phyloP scores from a whole-genome alignment of 164 flowering plant species.

The Taxillus chinensis region DNA sequence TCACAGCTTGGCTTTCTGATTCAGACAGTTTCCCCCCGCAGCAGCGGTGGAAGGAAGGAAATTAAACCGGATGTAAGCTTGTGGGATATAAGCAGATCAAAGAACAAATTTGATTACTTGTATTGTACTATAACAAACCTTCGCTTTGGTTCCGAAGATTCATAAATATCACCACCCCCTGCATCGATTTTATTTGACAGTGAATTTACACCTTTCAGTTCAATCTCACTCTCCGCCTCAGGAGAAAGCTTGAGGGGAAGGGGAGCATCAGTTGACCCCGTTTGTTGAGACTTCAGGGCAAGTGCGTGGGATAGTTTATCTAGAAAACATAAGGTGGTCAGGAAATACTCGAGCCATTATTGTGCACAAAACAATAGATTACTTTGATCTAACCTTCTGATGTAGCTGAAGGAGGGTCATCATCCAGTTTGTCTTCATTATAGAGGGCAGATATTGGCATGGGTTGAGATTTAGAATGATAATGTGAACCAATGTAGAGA shows the following conservation, averaged over 20 bases:
- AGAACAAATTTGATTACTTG: not conserved
- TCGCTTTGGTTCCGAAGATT: constrained; percentile 33
- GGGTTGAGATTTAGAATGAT: constrained; percentile 10
- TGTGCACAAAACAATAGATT: too few species aligned
- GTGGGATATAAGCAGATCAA: not conserved
- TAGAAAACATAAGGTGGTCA: constrained; percentile 14
- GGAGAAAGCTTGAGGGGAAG: constrained; percentile 6
- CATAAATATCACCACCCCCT: constrained; percentile 26
- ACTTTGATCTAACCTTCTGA: too few species aligned
- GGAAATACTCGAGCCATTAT: constrained; percentile 5
- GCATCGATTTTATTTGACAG: constrained; percentile 21
- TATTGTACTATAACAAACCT: constrained; percentile 22
- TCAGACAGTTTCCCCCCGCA: not conserved
- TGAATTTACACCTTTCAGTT: constrained; percentile 11
- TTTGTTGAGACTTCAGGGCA: constrained; percentile 17
- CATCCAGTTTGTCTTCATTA: not conserved
- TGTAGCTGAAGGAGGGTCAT: too few species aligned
- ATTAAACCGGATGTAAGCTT: not conserved
- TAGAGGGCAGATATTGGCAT: not conserved
- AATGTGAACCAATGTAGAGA: constrained; percentile 7
- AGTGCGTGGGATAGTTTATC: constrained; percentile 22
- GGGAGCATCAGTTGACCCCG: constrained; percentile 14
- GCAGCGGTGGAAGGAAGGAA: not conserved
- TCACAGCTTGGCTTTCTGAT: constrained; percentile 34
- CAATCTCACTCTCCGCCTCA: constrained; percentile 21